A percentile compares a stretch with the other conserved stretches of the same genome.
phyloP scores from a whole-genome alignment of 2,329 filamentous ascomycete genomes.

The Penicillium brevicompactum region DNA sequence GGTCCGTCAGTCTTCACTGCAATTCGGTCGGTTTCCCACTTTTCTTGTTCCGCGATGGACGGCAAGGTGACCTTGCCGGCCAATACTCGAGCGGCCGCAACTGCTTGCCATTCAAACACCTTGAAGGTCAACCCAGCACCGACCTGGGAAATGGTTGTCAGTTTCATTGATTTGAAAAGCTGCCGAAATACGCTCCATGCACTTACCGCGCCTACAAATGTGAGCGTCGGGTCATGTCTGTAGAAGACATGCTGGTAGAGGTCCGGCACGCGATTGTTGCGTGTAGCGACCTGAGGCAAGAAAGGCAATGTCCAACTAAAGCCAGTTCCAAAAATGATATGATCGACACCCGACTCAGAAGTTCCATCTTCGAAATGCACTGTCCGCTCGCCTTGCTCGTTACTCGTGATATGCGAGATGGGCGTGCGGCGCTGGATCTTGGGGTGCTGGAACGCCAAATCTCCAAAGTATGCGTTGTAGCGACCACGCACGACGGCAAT shows the following conservation, averaged over 20 bases:
- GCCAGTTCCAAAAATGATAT: constrained; percentile 68
- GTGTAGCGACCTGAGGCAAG: constrained; percentile 49
- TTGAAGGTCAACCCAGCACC: constrained; percentile 62
- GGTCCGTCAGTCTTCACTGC: constrained; percentile 57
- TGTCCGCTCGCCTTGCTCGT: constrained; percentile 47
- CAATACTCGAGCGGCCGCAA: constrained; percentile 61
- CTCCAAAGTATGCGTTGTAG: constrained; percentile 59
- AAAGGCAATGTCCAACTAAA: constrained; percentile 68
- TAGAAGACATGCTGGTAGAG: constrained; percentile 43
- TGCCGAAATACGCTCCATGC: too few species aligned
- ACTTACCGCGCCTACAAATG: constrained; percentile 50
- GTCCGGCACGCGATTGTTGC: constrained; percentile 38
- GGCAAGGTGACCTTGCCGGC: constrained; percentile 59
- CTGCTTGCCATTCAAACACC: constrained; percentile 70
- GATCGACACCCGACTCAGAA: constrained; percentile 56
- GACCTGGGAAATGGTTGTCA: constrained; percentile 29
- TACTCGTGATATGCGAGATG: constrained; percentile 42
- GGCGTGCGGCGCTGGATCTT: constrained; percentile 34
- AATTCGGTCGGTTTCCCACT: constrained; percentile 62
- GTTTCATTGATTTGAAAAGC: not conserved
- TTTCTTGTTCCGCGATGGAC: constrained; percentile 49
- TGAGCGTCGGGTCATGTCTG: constrained; percentile 34
- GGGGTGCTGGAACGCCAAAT: constrained; percentile 62
- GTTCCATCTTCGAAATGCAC: constrained; percentile 59
- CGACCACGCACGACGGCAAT: constrained; percentile 58